Percentiles rank a stretch among this genome's conserved stretches.
Conservation (phyloP, 1,284 basidiomycete genomes). For the Meira nashicola region DNA sequence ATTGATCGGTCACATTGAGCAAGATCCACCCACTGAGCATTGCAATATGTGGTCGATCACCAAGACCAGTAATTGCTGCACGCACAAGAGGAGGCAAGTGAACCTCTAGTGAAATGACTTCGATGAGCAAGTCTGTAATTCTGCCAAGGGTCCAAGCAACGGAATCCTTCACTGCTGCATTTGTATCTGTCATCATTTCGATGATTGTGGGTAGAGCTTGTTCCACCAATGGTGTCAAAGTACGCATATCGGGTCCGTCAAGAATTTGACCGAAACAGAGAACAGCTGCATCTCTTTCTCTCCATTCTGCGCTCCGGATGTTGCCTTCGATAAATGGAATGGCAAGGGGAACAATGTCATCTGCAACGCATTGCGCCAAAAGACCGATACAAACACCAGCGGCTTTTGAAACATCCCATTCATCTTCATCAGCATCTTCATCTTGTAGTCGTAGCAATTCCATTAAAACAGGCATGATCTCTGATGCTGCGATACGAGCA, state of each 20-base stretch:
- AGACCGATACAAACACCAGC: conserved; percentile 88
- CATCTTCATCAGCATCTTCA: conserved; percentile 95
- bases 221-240: conserved; percentile 83
- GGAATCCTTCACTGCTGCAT: conserved; percentile 87
- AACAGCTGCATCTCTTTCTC: conserved; percentile 88
- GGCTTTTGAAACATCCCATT: conserved; percentile 98
- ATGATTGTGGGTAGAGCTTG: conserved; percentile 92
- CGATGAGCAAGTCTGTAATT: conserved; percentile 84
- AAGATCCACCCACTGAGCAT: conserved; percentile 95
- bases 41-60: conserved; percentile 77
- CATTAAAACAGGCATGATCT: conserved; percentile 88
- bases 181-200: conserved; percentile 85
- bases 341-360: conserved; percentile 82
- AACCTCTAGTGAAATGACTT: conserved; percentile 80
- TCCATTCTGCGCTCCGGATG: conserved; percentile 87
- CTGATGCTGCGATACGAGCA: conserved; percentile 85
- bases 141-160: conserved; percentile 96
- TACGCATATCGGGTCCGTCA: conserved; percentile 82
- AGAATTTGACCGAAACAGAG: conserved; percentile 98
- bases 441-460: conserved; percentile 85
- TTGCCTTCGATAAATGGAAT: conserved; percentile 97
- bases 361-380: conserved; percentile 83
- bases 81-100: conserved; percentile 79
- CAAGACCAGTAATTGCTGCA: conserved; percentile 75
- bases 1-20: conserved; percentile 68